Evolutionary conservation across 805 yeast genomes (phyloP), one percentile per base, ranked within the genome.

Genomic region (Candida ipomoeae): DNA sequence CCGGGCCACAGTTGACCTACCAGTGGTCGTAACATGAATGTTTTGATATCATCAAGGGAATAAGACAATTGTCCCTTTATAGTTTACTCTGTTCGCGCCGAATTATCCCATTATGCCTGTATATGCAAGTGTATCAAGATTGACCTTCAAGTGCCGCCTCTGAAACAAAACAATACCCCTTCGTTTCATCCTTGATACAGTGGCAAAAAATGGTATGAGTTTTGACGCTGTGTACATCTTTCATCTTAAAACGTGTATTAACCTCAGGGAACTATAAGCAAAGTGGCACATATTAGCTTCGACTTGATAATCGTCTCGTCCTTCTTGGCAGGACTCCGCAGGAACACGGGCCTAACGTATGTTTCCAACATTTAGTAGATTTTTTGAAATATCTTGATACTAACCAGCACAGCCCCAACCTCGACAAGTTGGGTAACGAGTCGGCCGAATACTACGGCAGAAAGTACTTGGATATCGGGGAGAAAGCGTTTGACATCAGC

Each of bases 391-490:
- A 15, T 17, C 3, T 14, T 11, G 7, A 11, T 34, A 20, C 39
- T 48, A 35, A 29, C 44, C 23, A 17, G 36, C 36, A 3, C 48
- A 58, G 62, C 6, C 83, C 84, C 34, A 79, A 85, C 59, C 55
- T 80, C 11, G 80, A 79, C 11, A 42, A 67, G 0, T 60, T 83
- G n/a, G 63, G 61, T 21, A 69, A 62, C 48, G 72, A 73, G 17
- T 78, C 79, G 6, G 66, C 79, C 5, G 76, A 75, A 55, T 69
- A 72, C 36, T 83, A 82, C 58, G 72, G 84, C 5, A 69, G 71
- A 34, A 84, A 82, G 62, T 94, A 91, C 64, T 75, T 94, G 55
- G 86, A 82, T 47, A 63, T 84, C 29, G 99, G 99, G n/a, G 99
- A 94, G 62, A 82, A 83, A 66, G 70, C 86, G 2, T 83, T 85